These are phyloP conservation scores for Camellia sinensis DNA, from an alignment of 148 eudicot genomes.

Conservation along the genomic window DNA sequence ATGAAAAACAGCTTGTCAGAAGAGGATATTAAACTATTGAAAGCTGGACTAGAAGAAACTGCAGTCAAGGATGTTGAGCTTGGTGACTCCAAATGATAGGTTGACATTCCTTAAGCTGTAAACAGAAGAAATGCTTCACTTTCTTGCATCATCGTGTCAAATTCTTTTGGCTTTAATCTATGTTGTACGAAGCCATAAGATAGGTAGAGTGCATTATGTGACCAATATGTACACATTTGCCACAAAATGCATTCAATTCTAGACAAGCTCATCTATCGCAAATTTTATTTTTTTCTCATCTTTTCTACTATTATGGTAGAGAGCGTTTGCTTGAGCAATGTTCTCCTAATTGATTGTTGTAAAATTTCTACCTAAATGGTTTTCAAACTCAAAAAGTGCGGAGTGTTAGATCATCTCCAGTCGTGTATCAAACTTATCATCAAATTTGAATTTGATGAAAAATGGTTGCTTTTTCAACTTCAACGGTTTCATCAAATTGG, in stretches of 20 bases:
- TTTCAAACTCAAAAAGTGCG: not conserved
- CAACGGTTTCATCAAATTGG: too few species aligned
- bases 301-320: not conserved
- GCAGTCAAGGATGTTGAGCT: constrained; percentile 23
- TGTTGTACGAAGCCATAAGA: not conserved
- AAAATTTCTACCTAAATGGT: not conserved
- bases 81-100: constrained; percentile 16
- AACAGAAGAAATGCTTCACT: not conserved
- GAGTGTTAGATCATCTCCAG: not conserved
- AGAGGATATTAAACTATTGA: constrained; percentile 34
- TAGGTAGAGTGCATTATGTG: not conserved
- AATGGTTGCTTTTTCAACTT: too few species aligned
- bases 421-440: too few species aligned
- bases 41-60: constrained; percentile 29
- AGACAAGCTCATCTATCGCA: not conserved
- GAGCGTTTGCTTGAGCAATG: not conserved
- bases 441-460: too few species aligned
- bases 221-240: not conserved
- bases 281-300: not conserved
- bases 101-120: not conserved
- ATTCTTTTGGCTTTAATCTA: not conserved
- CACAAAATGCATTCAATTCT: not conserved
- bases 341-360: not conserved
- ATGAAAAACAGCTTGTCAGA: constrained; percentile 31
- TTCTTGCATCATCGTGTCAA: not conserved